Conservation (phyloP, 2,329 filamentous ascomycete species). For the Teratosphaeria nubilosa region DNA sequence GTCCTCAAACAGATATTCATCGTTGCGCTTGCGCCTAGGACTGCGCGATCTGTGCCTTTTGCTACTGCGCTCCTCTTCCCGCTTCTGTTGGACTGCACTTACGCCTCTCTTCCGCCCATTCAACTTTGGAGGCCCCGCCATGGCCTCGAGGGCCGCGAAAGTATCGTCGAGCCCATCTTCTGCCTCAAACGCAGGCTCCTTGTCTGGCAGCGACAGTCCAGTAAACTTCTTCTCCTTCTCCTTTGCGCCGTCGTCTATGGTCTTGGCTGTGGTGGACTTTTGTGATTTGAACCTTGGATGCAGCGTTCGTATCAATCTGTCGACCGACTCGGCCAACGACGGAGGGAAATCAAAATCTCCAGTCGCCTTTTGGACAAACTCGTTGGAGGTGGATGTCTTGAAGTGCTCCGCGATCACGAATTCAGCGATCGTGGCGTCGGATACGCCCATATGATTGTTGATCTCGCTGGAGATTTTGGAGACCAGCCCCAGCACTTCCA, state of each 20-base stretch:
- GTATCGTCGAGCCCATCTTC: conserved; percentile 68
- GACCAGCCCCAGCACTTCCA: conserved; percentile 88
- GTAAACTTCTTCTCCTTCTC: conserved; percentile 76
- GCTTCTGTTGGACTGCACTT: conserved; percentile 43
- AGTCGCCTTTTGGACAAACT: conserved; percentile 70
- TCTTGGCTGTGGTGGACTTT: conserved; percentile 9
- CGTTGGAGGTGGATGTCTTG: conserved; percentile 57
- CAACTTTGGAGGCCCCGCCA: conserved; percentile 60
- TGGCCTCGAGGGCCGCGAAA: conserved; percentile 75
- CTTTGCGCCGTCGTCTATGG: not conserved
- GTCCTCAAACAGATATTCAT: conserved; percentile 48
- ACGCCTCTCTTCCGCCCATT: conserved; percentile 48
- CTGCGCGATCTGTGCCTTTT: conserved; percentile 31
- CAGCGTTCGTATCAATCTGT: conserved; percentile 77
- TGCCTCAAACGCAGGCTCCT: conserved; percentile 46
- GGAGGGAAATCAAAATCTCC: conserved; percentile 71
- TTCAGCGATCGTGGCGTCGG: conserved; percentile 90
- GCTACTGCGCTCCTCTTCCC: conserved; percentile 23
- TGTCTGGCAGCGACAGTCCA: conserved; percentile 78
- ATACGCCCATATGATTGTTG: conserved; percentile 84
- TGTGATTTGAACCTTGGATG: conserved; percentile 66
- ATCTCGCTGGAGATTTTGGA: conserved; percentile 91
- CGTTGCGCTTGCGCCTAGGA: conserved; percentile 24
- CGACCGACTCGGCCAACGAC: conserved; percentile 82
- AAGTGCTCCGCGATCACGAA: conserved; percentile 87